Conservation (phyloP, 2,329 filamentous ascomycete species). For the Chrysoporthe cubensis region DNA sequence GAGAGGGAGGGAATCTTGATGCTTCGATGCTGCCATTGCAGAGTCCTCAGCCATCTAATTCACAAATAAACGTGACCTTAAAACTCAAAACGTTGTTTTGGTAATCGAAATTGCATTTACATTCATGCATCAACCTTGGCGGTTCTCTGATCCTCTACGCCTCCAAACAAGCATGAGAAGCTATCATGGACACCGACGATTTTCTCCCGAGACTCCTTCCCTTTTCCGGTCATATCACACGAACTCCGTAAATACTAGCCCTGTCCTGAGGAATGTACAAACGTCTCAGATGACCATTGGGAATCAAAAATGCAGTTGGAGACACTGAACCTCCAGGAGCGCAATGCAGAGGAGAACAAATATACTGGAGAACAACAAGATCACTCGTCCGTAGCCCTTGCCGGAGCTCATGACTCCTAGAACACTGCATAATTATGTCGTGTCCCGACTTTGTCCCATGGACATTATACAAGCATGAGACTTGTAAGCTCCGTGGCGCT, state of each 20-base stretch:
- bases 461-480: not conserved
- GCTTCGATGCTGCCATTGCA: not conserved
- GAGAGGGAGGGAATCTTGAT: not conserved
- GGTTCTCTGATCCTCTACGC: slow-evolving; percentile 11
- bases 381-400: not conserved
- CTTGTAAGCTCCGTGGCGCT: not conserved
- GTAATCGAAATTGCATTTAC: slow-evolving; percentile 10
- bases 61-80: not conserved
- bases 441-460: not conserved
- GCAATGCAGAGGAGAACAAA: not conserved
- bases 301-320: not conserved
- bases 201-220: not conserved
- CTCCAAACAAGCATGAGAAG: slow-evolving; percentile 11
- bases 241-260: slow-evolving; percentile 22
- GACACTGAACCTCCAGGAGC: not conserved
- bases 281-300: not conserved
- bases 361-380: not conserved
- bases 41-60: not conserved
- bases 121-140: slow-evolving; percentile 11
- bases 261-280: slow-evolving; percentile 20
- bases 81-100: not conserved
- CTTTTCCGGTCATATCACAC: not conserved
- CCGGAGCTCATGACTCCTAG: not conserved
- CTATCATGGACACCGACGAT: slow-evolving; percentile 16
- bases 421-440: not conserved